A percentile compares a stretch with the other conserved stretches of the same genome.
phyloP scores from a whole-genome alignment of 2,329 filamentous ascomycete species.

The Monilinia aucupariae region DNA sequence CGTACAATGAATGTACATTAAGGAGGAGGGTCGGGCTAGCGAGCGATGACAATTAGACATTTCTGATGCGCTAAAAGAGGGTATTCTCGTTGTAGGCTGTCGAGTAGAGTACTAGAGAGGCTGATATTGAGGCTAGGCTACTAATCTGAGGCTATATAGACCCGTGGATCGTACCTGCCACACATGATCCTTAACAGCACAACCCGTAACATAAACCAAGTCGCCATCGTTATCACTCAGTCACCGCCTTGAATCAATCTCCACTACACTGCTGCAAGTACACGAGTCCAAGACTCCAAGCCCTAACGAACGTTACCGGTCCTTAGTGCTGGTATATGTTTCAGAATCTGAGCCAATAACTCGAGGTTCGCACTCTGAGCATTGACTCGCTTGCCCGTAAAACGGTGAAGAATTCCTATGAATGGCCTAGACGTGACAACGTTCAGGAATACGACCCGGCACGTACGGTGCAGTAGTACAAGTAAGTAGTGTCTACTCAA shows the following conservation, averaged over 20 bases:
- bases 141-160: too few relatives aligned
- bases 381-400: slow-evolving; percentile 12
- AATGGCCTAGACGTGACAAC: background rate
- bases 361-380: slow-evolving; percentile 2
- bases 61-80: background rate
- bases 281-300: background rate
- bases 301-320: slow-evolving; percentile 7
- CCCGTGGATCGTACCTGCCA: too few relatives aligned
- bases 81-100: too few relatives aligned
- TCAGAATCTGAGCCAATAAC: background rate
- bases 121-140: too few relatives aligned
- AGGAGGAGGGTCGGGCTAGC: background rate
- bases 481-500: background rate
- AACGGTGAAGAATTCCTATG: slow-evolving; percentile 10
- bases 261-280: background rate
- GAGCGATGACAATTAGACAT: slow-evolving; percentile 1
- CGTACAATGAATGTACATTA: background rate
- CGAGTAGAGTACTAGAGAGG: too few relatives aligned
- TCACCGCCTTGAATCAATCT: background rate
- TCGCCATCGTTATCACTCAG: background rate
- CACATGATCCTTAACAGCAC: too few relatives aligned
- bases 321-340: slow-evolving; percentile 4
- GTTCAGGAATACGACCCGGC: background rate
- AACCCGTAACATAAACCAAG: background rate
- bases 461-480: background rate